Evolutionary conservation across 768 basidiomycete species (phyloP), one percentile per base, ranked within the genome.

Genomic region (Lentinula sp.): DNA sequence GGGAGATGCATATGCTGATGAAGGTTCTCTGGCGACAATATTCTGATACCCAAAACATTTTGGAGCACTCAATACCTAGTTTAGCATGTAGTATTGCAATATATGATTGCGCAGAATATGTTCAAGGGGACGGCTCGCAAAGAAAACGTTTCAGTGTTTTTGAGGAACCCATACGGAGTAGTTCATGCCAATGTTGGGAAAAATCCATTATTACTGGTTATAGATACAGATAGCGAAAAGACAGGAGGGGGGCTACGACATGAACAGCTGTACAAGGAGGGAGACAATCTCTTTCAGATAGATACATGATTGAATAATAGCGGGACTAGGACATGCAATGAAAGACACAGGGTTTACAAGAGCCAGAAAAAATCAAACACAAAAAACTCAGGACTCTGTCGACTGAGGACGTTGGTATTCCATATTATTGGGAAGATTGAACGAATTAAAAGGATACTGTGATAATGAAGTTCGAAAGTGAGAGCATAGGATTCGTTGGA

Each of bases 21-120:
- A 74, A 13, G 79, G 78, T 57, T 77, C 83, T 54, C 66, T 87
- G 57, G 81, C 80, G 43, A 87, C 85, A 20, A 87, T 87, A 68
- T 87, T 87, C 63, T 86, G 68, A 73, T n/a, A 32, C 28, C 4
- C 50, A n/a, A 5, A 48, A 13, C 9, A 9, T 8, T 13, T 39
- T 39, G 37, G 13, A 28, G 28, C 28, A 3, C 4, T 28, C 28
- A 28, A 28, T 28, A 3, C 4, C 28, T 28, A 3, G 28, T 28
- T 28, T 28, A 28, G 28, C 28, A 28, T 3, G 28, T 3, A 28
- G 28, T 28, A 28, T 28, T 28, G 28, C 2, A 28, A 28, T 39
- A 39, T 13, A 39, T 39, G 8, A 8, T 39, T 39, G 37, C 7
- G 37, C 37, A 39, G 37, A 39, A 8, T 8, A 28, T 28, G 28